Percentiles rank a stretch among this genome's conserved stretches.
Conservation (phyloP, 208 protist genomes). For the Histomonas meleagridis region DNA sequence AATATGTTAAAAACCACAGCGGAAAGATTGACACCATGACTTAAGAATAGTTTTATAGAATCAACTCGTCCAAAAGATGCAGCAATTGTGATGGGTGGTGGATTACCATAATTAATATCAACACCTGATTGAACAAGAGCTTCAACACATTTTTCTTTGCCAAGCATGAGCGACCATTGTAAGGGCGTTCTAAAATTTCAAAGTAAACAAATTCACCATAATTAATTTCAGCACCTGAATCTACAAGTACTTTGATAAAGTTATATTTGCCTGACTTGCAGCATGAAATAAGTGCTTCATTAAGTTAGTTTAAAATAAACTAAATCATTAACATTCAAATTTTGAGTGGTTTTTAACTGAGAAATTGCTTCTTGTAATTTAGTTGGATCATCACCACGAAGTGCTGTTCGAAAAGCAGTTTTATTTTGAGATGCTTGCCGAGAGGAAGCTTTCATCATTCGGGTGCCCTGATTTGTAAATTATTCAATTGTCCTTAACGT, state of each 20-base stretch:
- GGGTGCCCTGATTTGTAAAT: too few species aligned
- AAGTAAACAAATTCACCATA: not conserved
- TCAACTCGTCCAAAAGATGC: not conserved
- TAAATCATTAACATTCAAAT: not conserved
- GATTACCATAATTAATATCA: slow-evolving; percentile 19
- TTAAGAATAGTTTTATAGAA: slow-evolving; percentile 8
- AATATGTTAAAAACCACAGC: not conserved
- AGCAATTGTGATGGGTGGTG: slow-evolving; percentile 30
- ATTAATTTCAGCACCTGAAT: not conserved
- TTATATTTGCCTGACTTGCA: not conserved
- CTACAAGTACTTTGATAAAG: not conserved
- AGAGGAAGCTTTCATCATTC: too few species aligned
- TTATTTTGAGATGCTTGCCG: not conserved
- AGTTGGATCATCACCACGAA: not conserved
- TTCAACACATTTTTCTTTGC: not conserved
- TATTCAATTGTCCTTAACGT: too few species aligned
- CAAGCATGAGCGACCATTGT: not conserved
- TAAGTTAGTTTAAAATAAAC: not conserved
- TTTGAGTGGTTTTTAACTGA: not conserved
- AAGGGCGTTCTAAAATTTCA: not conserved
- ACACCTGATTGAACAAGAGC: not conserved
- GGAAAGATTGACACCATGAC: not conserved
- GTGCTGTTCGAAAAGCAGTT: not conserved
- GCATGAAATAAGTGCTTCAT: not conserved
- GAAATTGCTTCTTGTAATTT: not conserved